These are phyloP conservation scores for Chlorella sp. DNA, from an alignment of 139 green algal species.

Conservation along the genomic window DNA sequence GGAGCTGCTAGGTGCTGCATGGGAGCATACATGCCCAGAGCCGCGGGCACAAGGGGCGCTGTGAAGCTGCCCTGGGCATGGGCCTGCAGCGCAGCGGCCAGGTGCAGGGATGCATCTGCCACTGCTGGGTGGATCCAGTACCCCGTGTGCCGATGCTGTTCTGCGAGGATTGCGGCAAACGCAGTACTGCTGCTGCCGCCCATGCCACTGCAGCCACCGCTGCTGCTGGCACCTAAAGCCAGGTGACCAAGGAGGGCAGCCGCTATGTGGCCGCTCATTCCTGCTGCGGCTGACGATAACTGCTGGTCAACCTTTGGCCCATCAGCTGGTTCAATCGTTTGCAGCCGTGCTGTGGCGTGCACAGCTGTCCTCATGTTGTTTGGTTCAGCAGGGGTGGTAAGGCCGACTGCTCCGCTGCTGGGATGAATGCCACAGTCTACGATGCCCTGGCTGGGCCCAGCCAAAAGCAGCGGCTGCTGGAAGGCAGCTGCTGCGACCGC, in stretches of 20 bases:
- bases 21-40: not conserved
- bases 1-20: not conserved
- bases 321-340: not conserved
- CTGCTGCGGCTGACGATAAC: no score
- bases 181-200: no score
- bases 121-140: constrained; percentile 36
- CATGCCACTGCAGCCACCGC: no score
- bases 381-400: not conserved
- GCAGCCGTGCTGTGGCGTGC: not conserved
- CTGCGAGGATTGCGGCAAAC: not conserved
- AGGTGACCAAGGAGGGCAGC: no score
- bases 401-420: not conserved
- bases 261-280: no score
- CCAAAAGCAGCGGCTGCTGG: not conserved
- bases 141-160: not conserved
- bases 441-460: not conserved
- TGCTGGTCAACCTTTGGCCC: not conserved
- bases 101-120: constrained; percentile 30
- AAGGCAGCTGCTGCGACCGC: constrained; percentile 40
- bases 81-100: not conserved
- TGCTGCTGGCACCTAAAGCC: no score
- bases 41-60: not conserved
- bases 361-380: not conserved
- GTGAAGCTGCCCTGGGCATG: not conserved
- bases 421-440: not conserved